These are phyloP conservation scores for Aspergillus aculeatinus DNA, from an alignment of 2,329 filamentous ascomycete genomes.

Conservation along the genomic window DNA sequence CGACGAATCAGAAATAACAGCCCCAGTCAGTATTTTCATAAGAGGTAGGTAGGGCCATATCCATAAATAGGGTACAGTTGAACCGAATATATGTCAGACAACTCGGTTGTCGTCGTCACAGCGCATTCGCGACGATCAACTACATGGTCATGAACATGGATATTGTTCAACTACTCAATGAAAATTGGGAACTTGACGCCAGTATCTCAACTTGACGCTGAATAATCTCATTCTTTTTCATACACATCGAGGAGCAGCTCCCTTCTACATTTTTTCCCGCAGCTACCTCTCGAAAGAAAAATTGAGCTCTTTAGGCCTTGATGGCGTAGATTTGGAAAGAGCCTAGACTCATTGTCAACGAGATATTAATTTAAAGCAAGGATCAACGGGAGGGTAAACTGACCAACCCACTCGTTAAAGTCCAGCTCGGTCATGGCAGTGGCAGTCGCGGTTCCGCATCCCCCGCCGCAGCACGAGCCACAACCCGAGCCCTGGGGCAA, in stretches of 20 bases:
- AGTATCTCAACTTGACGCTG: no score
- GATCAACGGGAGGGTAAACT: slow-evolving; percentile 24
- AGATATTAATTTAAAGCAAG: neutral
- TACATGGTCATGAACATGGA: slow-evolving; percentile 24
- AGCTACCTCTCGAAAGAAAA: neutral
- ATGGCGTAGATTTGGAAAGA: slow-evolving; percentile 55
- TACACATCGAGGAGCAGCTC: neutral
- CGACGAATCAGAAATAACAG: no score
- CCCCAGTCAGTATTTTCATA: no score
- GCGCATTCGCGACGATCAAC: neutral
- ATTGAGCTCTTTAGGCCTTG: slow-evolving; percentile 32
- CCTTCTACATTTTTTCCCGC: neutral
- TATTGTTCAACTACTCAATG: slow-evolving; percentile 21
- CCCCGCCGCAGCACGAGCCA: neutral
- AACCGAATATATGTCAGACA: no score
- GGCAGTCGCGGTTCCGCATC: neutral
- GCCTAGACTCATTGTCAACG: slow-evolving; percentile 28
- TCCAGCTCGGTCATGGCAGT: slow-evolving; percentile 35
- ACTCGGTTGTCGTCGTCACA: no score
- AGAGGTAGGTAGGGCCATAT: no score
- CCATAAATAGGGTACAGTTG: no score
- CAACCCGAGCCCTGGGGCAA: slow-evolving; percentile 22
- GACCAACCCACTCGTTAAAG: slow-evolving; percentile 54
- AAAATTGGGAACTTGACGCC: neutral
- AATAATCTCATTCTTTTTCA: no score